Conservation (phyloP, 495 filamentous ascomycete species). For the Podospora didyma region DNA sequence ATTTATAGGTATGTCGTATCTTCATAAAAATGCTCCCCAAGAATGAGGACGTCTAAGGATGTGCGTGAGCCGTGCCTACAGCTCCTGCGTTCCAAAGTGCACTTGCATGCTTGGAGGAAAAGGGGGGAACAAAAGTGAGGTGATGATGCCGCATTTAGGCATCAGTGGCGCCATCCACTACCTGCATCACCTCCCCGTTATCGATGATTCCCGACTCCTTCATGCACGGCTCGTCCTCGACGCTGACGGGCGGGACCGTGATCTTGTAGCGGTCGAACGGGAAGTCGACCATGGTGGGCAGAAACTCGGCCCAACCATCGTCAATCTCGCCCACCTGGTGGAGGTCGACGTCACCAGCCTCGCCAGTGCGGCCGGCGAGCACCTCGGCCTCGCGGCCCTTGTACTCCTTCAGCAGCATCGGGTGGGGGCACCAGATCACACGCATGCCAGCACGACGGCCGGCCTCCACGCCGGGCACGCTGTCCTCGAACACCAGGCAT, state of each 20-base stretch:
- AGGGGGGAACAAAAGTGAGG: too few relatives aligned
- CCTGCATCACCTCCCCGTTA: constrained; percentile 17
- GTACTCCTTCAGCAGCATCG: constrained; percentile 70
- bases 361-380: constrained; percentile 73
- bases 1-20: too few relatives aligned
- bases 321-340: constrained; percentile 54
- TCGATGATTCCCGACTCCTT: constrained; percentile 13
- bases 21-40: too few relatives aligned
- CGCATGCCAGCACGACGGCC: constrained; percentile 91
- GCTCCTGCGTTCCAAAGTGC: too few relatives aligned
- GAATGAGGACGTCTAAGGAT: too few relatives aligned
- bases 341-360: constrained; percentile 50
- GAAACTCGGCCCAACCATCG: constrained; percentile 71
- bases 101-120: too few relatives aligned
- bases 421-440: constrained; percentile 90
- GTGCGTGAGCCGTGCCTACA: too few relatives aligned
- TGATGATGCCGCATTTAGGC: neutral
- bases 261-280: constrained; percentile 73
- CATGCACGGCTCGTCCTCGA: constrained; percentile 36
- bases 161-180: constrained; percentile 2
- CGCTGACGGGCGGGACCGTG: constrained; percentile 33
- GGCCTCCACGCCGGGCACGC: constrained; percentile 86
- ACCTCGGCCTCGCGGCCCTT: constrained; percentile 74
- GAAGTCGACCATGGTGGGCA: constrained; percentile 62
- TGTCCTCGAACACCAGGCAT: constrained; percentile 95